Evolutionary conservation across 2,329 filamentous ascomycete genomes (phyloP).

Genomic region (Claviceps digitariae): DNA sequence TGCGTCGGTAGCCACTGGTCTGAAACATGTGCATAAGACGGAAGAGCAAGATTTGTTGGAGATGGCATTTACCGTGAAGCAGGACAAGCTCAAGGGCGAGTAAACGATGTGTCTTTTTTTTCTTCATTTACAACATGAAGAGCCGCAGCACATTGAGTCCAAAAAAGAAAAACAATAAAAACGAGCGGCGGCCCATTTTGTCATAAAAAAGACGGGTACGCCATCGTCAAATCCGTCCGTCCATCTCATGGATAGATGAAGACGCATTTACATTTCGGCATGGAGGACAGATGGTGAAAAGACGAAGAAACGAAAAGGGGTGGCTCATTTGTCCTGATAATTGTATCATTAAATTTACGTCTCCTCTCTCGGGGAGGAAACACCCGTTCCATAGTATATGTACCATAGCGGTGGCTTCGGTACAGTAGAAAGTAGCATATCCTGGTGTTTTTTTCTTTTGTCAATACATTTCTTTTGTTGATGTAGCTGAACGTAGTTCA

Average conservation of each 20-base stretch:
- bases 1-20: slow-evolving; percentile 83
- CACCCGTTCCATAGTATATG: slow-evolving; percentile 1
- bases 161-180: background rate
- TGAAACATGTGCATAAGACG: slow-evolving; percentile 78
- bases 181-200: background rate
- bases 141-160: background rate
- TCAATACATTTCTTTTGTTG: background rate
- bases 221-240: background rate
- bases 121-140: background rate
- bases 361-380: background rate
- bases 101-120: slow-evolving; percentile 18
- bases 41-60: slow-evolving; percentile 79
- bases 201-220: too few species aligned
- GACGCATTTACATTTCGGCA: background rate
- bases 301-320: background rate
- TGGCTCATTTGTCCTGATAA: slow-evolving; percentile 6
- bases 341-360: slow-evolving; percentile 6
- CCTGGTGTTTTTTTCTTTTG: background rate
- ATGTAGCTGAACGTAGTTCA: background rate
- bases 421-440: slow-evolving; percentile 5
- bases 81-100: slow-evolving; percentile 58
- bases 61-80: slow-evolving; percentile 48
- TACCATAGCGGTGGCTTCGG: slow-evolving; percentile 5
- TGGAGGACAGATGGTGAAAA: background rate
- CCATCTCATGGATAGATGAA: background rate